phyloP scores from a whole-genome alignment of 192 early-diverging fungal genomes.

The Backusella luteola region DNA sequence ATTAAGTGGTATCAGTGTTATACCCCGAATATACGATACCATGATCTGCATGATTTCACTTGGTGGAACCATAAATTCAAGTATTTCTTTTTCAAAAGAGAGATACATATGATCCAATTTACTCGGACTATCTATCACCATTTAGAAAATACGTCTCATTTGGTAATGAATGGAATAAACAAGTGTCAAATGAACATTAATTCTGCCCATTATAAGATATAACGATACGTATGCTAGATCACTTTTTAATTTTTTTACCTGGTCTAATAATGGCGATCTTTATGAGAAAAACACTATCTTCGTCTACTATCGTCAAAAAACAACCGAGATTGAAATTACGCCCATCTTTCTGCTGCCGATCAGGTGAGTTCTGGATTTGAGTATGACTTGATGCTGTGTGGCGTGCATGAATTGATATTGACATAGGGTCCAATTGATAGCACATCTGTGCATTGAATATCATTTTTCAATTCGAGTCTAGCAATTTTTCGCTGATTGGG shows the following conservation, averaged over 20 bases:
- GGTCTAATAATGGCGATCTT: slow-evolving; percentile 52
- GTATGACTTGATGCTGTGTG: neutral
- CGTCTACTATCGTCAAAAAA: slow-evolving; percentile 57
- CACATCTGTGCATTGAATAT: too few species aligned
- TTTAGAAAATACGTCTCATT: slow-evolving; percentile 17
- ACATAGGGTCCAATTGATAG: slow-evolving; percentile 41
- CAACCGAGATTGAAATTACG: slow-evolving; percentile 41
- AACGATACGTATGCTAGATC: neutral
- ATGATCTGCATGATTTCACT: slow-evolving; percentile 61
- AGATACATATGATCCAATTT: slow-evolving; percentile 23
- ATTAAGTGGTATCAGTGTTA: slow-evolving; percentile 20
- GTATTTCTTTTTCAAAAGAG: slow-evolving; percentile 34
- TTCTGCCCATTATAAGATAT: slow-evolving; percentile 32
- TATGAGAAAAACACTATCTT: slow-evolving; percentile 59
- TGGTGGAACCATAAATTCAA: slow-evolving; percentile 55
- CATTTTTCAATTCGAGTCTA: too few species aligned
- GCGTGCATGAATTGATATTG: slow-evolving; percentile 19
- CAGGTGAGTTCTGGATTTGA: neutral
- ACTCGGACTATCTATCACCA: slow-evolving; percentile 33
- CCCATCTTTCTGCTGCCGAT: neutral
- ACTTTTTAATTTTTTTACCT: slow-evolving; percentile 15
- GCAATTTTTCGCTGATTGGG: slow-evolving; percentile 11
- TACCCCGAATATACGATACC: slow-evolving; percentile 44
- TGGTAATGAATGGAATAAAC: slow-evolving; percentile 38
- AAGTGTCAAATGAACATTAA: slow-evolving; percentile 57